A percentile compares a stretch with the other conserved stretches of the same genome.
Evolutionary conservation across 495 filamentous ascomycete species (phyloP).

Genomic region (Penicillium robsamsonii): DNA sequence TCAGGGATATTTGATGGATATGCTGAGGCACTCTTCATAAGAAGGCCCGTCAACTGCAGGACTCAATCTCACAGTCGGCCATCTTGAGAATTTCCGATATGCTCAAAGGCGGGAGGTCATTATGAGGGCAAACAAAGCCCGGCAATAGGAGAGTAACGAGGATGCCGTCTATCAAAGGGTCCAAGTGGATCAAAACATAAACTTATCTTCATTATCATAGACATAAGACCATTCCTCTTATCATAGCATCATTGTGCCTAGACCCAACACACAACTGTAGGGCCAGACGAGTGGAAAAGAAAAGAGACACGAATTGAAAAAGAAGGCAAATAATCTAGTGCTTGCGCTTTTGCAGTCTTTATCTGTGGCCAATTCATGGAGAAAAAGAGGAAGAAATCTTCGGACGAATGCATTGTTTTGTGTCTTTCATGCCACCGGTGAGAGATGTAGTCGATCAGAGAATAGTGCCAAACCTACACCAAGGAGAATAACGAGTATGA

Average conservation of each 20-base stretch:
- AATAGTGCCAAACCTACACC: slow-evolving; percentile 54
- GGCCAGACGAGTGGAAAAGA: slow-evolving; percentile 16
- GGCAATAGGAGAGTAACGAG: neutral
- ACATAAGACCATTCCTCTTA: slow-evolving; percentile 29
- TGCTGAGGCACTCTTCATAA: neutral
- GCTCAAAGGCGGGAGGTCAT: neutral
- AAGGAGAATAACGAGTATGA: slow-evolving; percentile 39
- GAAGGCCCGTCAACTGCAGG: neutral
- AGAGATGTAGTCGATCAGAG: slow-evolving; percentile 39
- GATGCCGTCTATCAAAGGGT: neutral
- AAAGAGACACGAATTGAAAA: slow-evolving; percentile 11
- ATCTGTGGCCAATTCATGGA: slow-evolving; percentile 3
- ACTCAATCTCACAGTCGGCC: neutral
- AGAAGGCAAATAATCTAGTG: slow-evolving; percentile 9
- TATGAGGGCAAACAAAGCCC: neutral
- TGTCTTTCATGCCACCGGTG: slow-evolving; percentile 23
- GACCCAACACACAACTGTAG: slow-evolving; percentile 9
- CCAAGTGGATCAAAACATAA: slow-evolving; percentile 6
- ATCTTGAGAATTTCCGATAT: neutral
- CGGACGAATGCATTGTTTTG: slow-evolving; percentile 9
- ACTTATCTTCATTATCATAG: slow-evolving; percentile 33
- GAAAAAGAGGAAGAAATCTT: neutral
- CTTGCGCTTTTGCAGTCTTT: slow-evolving; percentile 6
- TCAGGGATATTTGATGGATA: neutral
- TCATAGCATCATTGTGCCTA: slow-evolving; percentile 31